phyloP scores from a whole-genome alignment of 805 yeast genomes.

The Metahyphopichia silvanorum region DNA sequence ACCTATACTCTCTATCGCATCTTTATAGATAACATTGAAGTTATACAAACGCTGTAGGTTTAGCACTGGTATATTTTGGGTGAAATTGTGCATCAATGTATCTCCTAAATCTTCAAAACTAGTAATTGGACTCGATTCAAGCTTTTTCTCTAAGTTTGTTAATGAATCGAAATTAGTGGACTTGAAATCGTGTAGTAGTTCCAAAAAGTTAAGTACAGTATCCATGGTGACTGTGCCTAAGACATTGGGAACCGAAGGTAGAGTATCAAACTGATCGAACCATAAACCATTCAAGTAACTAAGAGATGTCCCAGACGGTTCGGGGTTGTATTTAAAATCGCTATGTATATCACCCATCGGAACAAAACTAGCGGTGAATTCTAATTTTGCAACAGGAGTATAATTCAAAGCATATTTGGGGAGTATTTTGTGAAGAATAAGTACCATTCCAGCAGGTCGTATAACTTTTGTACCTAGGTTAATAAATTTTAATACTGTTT shows the following conservation, averaged over 20 bases:
- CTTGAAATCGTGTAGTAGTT: too few relatives aligned
- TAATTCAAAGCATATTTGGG: conserved; percentile 27
- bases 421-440: conserved; percentile 19
- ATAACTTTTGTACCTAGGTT: conserved; percentile 19
- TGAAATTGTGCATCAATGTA: conserved; percentile 19
- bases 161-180: too few relatives aligned
- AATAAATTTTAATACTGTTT: conserved; percentile 16
- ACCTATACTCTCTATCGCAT: conserved; percentile 10
- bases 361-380: conserved; percentile 22
- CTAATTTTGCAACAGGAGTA: conserved; percentile 20
- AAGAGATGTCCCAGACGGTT: conserved; percentile 16
- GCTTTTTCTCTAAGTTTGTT: too few relatives aligned
- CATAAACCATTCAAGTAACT: conserved; percentile 19
- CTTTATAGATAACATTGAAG: conserved; percentile 17
- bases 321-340: background rate
- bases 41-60: conserved; percentile 18
- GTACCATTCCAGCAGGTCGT: conserved; percentile 13
- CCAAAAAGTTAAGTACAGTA: too few relatives aligned
- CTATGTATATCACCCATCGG: conserved; percentile 8
- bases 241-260: too few relatives aligned
- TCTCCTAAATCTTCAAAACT: too few relatives aligned
- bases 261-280: too few relatives aligned
- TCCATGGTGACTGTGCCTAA: too few relatives aligned
- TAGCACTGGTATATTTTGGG: conserved; percentile 12
- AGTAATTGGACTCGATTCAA: too few relatives aligned